Base-by-base conservation (phyloP, 1,284 basidiomycete species). In the Tilletia indica region DNA sequence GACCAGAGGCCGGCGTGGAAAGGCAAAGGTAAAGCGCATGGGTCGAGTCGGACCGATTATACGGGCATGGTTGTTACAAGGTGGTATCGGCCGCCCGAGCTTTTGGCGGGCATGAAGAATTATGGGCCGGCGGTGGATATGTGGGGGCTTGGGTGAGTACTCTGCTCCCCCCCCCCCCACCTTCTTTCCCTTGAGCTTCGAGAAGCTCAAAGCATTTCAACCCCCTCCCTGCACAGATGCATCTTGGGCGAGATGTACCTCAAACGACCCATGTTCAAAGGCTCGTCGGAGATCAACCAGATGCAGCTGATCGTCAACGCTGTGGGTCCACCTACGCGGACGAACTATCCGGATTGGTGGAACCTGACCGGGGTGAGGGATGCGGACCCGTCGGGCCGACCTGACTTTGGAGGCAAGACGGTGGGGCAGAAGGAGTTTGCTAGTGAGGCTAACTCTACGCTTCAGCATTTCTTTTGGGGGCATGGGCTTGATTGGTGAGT, bases 31-130 rank as follows among this genome's bases (percentile, higher is more conserved):
- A 49, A 67, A 25, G 45, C 48, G n/a, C 49, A 54, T 21, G 68
- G 68, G 4, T 19, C 48, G 68, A 49, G 38, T 56, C 47, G 38
- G 51, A 39, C 19, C 4, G 68, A 91, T 83, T 98, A 98, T 83
- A 99, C 97, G 1, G 96, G 96, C 80, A 97, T 94, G 85, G 97
- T 99, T 36, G 96, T 99, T n/a, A 99, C 96, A 8, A 87, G 95
- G 58, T 99, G 97, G 96, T 99, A 99, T 83, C 90, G 97, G 39
- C 95, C 97, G 4, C 96, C 97, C 0, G 96, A 99, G 86, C 87
- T 99, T 1, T 87, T 99, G 19, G 88, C 98, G 4, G 95, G 96
- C 54, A 91, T 93, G 47, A 88, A 90, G 67, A 78, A 92, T 76
- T 99, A 99, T 82, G 93, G 93, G 3, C 92, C 93, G 0, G 93